phyloP scores from a whole-genome alignment of 139 green algal genomes.

The Tetraselmis striata region DNA sequence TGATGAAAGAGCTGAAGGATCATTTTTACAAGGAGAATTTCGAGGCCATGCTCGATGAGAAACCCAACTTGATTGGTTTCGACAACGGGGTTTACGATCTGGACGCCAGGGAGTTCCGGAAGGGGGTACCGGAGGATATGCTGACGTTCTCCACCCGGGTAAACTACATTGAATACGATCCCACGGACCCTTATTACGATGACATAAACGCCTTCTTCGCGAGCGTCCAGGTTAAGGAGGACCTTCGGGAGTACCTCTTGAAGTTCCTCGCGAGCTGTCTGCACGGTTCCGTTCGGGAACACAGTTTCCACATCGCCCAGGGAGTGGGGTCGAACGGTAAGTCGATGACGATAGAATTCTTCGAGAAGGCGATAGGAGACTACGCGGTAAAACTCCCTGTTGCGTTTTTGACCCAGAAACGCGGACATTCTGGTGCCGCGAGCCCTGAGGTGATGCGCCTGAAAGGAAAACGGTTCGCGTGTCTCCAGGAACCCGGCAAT shows the following conservation, averaged over 20 bases:
- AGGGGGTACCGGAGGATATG: slow-evolving; percentile 15
- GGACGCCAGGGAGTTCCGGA: slow-evolving; percentile 6
- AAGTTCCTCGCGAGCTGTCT: slow-evolving; percentile 8
- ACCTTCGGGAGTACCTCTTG: slow-evolving; percentile 15
- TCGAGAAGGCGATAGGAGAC: slow-evolving; percentile 10
- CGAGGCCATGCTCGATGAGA: slow-evolving; percentile 16
- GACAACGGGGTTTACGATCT: slow-evolving; percentile 30
- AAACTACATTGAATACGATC: background rate
- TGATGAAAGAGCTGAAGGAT: slow-evolving; percentile 11
- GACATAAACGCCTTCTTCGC: slow-evolving; percentile 6
- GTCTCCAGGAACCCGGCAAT: slow-evolving; percentile 14
- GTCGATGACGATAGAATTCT: background rate
- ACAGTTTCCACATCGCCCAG: slow-evolving; percentile 14
- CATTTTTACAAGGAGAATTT: slow-evolving; percentile 8
- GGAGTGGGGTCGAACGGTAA: slow-evolving; percentile 13
- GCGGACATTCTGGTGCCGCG: background rate
- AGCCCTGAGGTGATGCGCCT: slow-evolving; percentile 3
- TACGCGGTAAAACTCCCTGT: slow-evolving; percentile 15
- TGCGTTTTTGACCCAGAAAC: slow-evolving; percentile 15
- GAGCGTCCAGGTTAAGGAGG: background rate
- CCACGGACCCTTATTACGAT: background rate
- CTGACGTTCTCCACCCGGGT: slow-evolving; percentile 16
- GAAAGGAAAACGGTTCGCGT: slow-evolving; percentile 13
- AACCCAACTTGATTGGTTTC: slow-evolving; percentile 15
- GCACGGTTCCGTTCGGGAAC: background rate